Conservation (phyloP, 2,329 filamentous ascomycete species). For the Paecilomyces formosus region DNA sequence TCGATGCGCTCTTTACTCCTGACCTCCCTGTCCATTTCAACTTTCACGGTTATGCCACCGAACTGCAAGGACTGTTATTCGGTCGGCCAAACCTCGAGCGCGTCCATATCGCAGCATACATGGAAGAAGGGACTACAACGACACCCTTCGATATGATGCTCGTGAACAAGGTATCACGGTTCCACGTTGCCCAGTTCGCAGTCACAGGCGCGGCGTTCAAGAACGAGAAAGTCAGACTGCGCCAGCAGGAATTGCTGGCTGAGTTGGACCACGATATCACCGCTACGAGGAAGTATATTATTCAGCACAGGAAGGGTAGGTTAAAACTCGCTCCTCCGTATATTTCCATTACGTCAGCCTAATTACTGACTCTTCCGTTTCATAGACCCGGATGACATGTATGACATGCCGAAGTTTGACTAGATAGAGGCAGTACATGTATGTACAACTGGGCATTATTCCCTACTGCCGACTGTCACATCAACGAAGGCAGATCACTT, state of each 20-base stretch:
- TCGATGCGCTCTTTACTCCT: constrained; percentile 50
- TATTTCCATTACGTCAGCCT: constrained; percentile 1
- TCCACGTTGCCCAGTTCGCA: constrained; percentile 51
- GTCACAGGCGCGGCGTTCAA: constrained; percentile 40
- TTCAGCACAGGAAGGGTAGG: constrained; percentile 46
- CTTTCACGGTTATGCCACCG: constrained; percentile 58
- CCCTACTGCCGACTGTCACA: background rate
- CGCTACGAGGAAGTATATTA: constrained; percentile 48
- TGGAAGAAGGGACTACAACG: constrained; percentile 59
- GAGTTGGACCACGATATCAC: constrained; percentile 43
- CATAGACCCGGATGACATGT: constrained; percentile 46
- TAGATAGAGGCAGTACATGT: background rate
- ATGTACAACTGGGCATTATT: background rate
- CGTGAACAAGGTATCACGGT: constrained; percentile 53
- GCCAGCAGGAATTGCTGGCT: constrained; percentile 40
- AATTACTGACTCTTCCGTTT: background rate
- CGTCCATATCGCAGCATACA: constrained; percentile 52
- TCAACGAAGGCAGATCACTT: background rate
- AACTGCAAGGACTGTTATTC: constrained; percentile 56
- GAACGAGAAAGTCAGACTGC: constrained; percentile 43
- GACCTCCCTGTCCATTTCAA: constrained; percentile 56
- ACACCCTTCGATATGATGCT: constrained; percentile 67
- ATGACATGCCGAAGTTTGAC: constrained; percentile 41
- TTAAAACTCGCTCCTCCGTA: background rate
- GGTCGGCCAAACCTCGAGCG: constrained; percentile 46